Evolutionary conservation across 2,329 filamentous ascomycete species (phyloP), one percentile per base, ranked within the genome.

Genomic region (Microdochium bolleyi): DNA sequence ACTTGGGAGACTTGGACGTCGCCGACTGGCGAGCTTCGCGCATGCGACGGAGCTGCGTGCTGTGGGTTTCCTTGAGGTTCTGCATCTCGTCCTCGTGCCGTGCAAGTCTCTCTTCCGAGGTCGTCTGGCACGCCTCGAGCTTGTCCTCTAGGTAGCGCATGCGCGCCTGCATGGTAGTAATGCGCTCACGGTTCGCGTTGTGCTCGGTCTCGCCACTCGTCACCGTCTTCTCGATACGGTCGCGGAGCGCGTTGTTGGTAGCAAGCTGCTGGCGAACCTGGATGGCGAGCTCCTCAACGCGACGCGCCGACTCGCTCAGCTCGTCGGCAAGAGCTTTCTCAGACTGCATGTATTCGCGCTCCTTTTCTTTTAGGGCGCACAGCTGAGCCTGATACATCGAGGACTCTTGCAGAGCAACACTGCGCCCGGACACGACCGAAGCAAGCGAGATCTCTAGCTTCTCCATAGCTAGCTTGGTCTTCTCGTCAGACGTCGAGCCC

Each of bases 41-140:
- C 62, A 90, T 80, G 14, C 92, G 87, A 58, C 85, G 84, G 30
- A 97, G 80, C 62, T 94, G 88, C 19, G 77, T 76, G 64, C 82
- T 89, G 63, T 94, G 85, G 54, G 83, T 87, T 53, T 95, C 89
- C 59, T 87, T 85, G 52, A 97, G 73, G 22, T 79, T 75, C 19
- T 81, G 74, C 37, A 96, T 80, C 69, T 96, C 91, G 37, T 94
- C 89, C 67, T 97, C 94, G 64, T 96, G 91, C 49, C 84, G 85
- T 46, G 82, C 74, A 53, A 97, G 83, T 38, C 85, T 85, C 49
- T 92, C 91, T 66, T 99, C 94, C 0, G 90, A 92, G 21, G 87
- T 82, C 53, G 89, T 85, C 68, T 97, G 92, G 1, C 92, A 90
- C 21, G 82, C 73, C 52, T 95, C 78, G 22, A 99, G 81, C 61